phyloP scores from a whole-genome alignment of 1,284 basidiomycete species.

The Rhizoctonia solani region DNA sequence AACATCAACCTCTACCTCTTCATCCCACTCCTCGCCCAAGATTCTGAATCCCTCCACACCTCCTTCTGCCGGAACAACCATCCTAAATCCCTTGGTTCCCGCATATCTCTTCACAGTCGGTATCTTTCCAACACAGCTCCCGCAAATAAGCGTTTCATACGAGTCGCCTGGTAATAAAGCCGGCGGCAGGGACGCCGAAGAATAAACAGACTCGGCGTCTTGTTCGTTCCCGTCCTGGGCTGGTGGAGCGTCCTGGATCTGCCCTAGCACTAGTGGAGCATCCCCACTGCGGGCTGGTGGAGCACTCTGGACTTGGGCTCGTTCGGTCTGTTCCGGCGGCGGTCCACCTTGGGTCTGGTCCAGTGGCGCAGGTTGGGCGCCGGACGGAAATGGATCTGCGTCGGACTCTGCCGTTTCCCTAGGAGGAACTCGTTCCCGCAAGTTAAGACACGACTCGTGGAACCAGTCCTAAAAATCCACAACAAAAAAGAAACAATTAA shows the following conservation, averaged over 20 bases:
- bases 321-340: neutral
- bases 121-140: slow-evolving; percentile 60
- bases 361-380: neutral
- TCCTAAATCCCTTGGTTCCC: slow-evolving; percentile 63
- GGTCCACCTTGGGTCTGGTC: neutral
- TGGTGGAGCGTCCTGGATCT: slow-evolving; percentile 40
- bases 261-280: neutral
- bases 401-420: neutral
- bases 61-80: slow-evolving; percentile 54
- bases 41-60: slow-evolving; percentile 54
- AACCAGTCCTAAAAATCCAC: slow-evolving; percentile 81
- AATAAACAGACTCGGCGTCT: slow-evolving; percentile 62
- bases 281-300: no score
- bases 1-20: slow-evolving; percentile 39
- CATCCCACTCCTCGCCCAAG: slow-evolving; percentile 45
- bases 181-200: slow-evolving; percentile 65
- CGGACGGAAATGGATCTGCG: neutral
- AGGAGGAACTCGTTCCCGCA: slow-evolving; percentile 55
- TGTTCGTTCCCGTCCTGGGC: slow-evolving; percentile 47
- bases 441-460: slow-evolving; percentile 80
- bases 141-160: slow-evolving; percentile 74
- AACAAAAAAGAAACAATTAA: no score
- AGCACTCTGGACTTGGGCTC: no score
- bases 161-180: slow-evolving; percentile 64
- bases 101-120: slow-evolving; percentile 61